Percentiles rank a stretch among this genome's conserved stretches.
phyloP scores from a whole-genome alignment of 768 basidiomycete genomes.

The Suillus discolor region DNA sequence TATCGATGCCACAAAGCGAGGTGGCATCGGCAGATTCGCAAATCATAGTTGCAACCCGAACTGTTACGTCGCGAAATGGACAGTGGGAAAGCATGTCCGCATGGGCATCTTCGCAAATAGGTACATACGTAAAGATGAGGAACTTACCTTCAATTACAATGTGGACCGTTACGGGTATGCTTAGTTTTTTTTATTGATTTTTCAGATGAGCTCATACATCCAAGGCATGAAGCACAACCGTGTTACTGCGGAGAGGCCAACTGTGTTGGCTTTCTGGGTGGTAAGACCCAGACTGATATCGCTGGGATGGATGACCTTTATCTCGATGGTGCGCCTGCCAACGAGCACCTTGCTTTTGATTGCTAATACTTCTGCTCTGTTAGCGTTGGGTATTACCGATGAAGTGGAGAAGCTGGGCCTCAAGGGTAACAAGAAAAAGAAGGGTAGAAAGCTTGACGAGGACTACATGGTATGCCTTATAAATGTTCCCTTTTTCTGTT shows the following conservation, averaged over 20 bases:
- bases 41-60: slow-evolving; percentile 99
- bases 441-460: slow-evolving; percentile 90
- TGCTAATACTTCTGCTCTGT: background rate
- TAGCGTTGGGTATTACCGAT: slow-evolving; percentile 92
- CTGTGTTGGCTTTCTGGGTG: slow-evolving; percentile 95
- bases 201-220: background rate
- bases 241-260: slow-evolving; percentile 97
- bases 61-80: slow-evolving; percentile 98
- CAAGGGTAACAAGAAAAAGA: slow-evolving; percentile 89
- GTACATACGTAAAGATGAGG: slow-evolving; percentile 74
- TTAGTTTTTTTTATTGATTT: background rate
- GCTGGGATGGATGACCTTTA: slow-evolving; percentile 93
- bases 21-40: slow-evolving; percentile 95
- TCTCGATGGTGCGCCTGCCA: slow-evolving; percentile 69
- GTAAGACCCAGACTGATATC: slow-evolving; percentile 97
- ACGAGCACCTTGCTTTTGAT: background rate
- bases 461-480: slow-evolving; percentile 73
- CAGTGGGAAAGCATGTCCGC: slow-evolving; percentile 81
- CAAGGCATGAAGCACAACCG: slow-evolving; percentile 88
- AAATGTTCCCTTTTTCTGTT: slow-evolving; percentile 5
- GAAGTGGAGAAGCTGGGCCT: slow-evolving; percentile 82
- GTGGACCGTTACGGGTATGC: slow-evolving; percentile 97
- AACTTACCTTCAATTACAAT: slow-evolving; percentile 98
- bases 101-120: slow-evolving; percentile 99
- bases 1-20: slow-evolving; percentile 97